Evolutionary conservation across 1,284 basidiomycete species (phyloP), one percentile per base, ranked within the genome.

Genomic region (Ustilago sp.): DNA sequence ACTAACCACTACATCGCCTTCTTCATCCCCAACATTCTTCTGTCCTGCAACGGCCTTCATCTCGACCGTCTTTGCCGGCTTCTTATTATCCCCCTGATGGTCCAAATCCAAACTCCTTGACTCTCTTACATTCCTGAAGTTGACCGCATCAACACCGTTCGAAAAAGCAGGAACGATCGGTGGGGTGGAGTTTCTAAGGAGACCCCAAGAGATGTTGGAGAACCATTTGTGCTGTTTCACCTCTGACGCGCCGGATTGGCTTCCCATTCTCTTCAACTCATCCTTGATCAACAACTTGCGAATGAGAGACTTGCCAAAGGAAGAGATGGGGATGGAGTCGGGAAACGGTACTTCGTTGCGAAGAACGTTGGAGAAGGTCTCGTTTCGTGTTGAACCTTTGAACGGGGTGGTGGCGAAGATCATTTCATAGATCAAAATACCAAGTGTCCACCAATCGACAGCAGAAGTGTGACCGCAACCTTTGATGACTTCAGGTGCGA

Each of bases 181-280:
- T 63, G 96, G 97, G 82, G 92, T 92, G 83, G 91, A 92, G 88
- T 99, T 93, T 78, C 97, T 90, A 85, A 99, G 87, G 74, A 99
- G 89, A 32, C 96, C 97, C 97, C 96, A 99, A 87, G 94, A 96
- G 86, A 97, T 91, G 84, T 93, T 93, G 34, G 89, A 88, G 88
- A 99, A 99, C 97, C 97, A 99, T 87, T 95, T 97, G 90, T 98
- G 95, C 80, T 94, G 92, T 89, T 99, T 99, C 82, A 99, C 95
- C 87, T 99, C 97, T 81, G 94, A 95, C 53, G 97, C 97, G 45
- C 97, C 97, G 72, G 92, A 94, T 86, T 90, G 91, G 86, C 93
- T 94, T 53, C 96, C 96, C 61, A 99, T 87, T 62, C 96, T 90
- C 77, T 91, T 92, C 83, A 90, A 89, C 87, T 99, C 96, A 83